phyloP scores from a whole-genome alignment of 1,139 yeast genomes.

The Geotrichum carabidarum region DNA sequence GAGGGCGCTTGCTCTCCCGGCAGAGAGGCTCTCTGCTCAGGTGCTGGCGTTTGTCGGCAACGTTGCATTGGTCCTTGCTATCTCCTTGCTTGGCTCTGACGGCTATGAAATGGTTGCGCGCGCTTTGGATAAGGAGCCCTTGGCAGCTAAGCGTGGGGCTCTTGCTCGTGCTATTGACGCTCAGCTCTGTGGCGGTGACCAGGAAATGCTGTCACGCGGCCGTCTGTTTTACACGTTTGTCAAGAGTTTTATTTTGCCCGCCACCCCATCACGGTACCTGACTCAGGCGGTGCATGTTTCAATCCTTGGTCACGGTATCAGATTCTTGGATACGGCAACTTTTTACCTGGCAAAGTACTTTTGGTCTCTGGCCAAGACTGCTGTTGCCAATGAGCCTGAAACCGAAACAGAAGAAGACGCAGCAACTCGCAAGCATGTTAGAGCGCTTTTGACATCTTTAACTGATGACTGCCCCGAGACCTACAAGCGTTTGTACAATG shows the following conservation, averaged over 20 bases:
- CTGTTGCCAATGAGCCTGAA: conserved; percentile 2
- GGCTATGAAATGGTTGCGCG: conserved; percentile 19
- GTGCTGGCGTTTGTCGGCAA: conserved; percentile 15
- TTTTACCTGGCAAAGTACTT: conserved; percentile 20
- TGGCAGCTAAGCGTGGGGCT: conserved; percentile 16
- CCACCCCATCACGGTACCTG: conserved; percentile 31
- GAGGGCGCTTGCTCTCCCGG: conserved; percentile 26
- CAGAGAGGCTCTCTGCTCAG: conserved; percentile 15
- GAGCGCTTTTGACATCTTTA: conserved; percentile 21
- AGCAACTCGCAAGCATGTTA: conserved; percentile 24
- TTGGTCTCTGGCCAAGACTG: conserved; percentile 27
- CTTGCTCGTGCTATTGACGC: conserved; percentile 37
- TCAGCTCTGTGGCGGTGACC: conserved; percentile 40
- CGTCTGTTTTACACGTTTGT: conserved; percentile 32
- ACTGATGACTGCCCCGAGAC: conserved; percentile 23
- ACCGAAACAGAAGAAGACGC: conserved; percentile 13
- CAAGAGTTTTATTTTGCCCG: conserved; percentile 30
- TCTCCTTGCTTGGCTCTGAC: conserved; percentile 25
- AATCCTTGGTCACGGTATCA: conserved; percentile 22
- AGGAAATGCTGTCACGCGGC: conserved; percentile 22
- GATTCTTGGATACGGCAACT: conserved; percentile 12
- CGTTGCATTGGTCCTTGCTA: conserved; percentile 20
- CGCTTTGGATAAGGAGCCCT: conserved; percentile 10
- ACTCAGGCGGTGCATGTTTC: conserved; percentile 35
- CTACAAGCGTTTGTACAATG: conserved; percentile 27